Evolutionary conservation across 352 stramenopile genomes (phyloP), one percentile per base, ranked within the genome.

Genomic region (Detonula confervacea): DNA sequence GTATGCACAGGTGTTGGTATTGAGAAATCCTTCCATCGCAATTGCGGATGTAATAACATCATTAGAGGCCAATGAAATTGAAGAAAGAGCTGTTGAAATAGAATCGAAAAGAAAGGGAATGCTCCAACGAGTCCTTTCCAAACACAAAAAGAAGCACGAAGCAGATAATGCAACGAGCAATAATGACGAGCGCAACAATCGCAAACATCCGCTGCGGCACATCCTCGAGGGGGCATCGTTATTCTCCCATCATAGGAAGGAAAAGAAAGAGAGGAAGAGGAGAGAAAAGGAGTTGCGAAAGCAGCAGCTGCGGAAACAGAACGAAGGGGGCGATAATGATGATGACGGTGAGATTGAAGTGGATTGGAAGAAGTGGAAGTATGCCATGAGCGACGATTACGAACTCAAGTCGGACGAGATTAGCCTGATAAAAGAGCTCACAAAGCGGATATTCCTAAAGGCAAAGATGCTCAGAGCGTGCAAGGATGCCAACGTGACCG

Each of bases 321-420:
- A 46, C 8, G 9, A 20, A 24, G 14, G n/a, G 18, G 49, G 49
- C 11, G 54, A 62, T 29, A n/a, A n/a, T n/a, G n/a, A n/a, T n/a
- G 46, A 63, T 25, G 65, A 35, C 6, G 20, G 59, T 37, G 35
- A 33, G 30, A 64, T 52, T 18, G 14, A 56, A 39, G 57, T 81
- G 22, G 73, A 81, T 61, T 81, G 73, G 73, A 73, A 63, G 7
- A 81, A 75, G 49, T 81, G 73, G 73, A 81, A 76, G 8, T 81
- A 72, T 63, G 73, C 64, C 22, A 81, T 81, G 73, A 65, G 44
- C 2, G 73, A 81, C 64, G 73, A 81, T 63, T 81, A 59, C 37
- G 51, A 81, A 55, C 22, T 81, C 22, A 66, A 1, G 16, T 42
- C 73, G 0, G 37, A 71, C 44, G 47, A 81, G 56, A 62, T 60